Conservation (phyloP, 495 filamentous ascomycete genomes). For the Podospora tetraspora region DNA sequence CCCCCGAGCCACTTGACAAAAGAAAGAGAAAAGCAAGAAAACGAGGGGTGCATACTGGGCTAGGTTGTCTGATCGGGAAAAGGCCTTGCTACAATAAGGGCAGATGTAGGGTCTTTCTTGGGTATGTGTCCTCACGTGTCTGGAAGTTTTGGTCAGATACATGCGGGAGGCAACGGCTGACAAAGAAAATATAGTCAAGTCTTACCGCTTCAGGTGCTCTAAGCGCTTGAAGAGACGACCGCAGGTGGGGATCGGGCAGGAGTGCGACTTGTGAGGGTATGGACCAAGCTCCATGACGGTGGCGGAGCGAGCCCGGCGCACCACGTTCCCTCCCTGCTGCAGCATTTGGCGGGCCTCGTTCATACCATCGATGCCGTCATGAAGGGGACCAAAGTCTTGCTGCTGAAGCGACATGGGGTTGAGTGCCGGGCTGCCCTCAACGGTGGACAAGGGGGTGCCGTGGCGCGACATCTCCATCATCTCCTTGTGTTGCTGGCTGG, state of each 20-base stretch:
- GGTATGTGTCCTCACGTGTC: constrained; percentile 98
- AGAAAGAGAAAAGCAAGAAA: constrained; percentile 30
- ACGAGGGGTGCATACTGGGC: constrained; percentile 70
- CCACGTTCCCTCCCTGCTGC: constrained; percentile 67
- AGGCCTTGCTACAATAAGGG: constrained; percentile 95
- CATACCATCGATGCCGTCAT: constrained; percentile 57
- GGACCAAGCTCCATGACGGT: constrained; percentile 95
- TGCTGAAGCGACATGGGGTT: constrained; percentile 60
- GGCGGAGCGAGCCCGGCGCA: constrained; percentile 86
- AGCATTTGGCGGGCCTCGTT: constrained; percentile 55
- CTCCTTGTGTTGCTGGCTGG: constrained; percentile 66
- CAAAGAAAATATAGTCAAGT: constrained; percentile 45
- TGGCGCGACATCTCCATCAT: constrained; percentile 78
- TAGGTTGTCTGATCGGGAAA: constrained; percentile 96
- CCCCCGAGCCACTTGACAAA: constrained; percentile 25
- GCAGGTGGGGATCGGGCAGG: constrained; percentile 97
- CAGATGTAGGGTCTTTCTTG: constrained; percentile 98
- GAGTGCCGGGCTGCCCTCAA: constrained; percentile 71
- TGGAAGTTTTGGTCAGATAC: constrained; percentile 58
- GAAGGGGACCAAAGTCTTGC: constrained; percentile 62
- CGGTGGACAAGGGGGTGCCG: constrained; percentile 74
- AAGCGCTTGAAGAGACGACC: constrained; percentile 97
- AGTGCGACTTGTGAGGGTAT: constrained; percentile 95
- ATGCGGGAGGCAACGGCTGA: constrained; percentile 33
- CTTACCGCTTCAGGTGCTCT: constrained; percentile 98